Evolutionary conservation across 371 early-diverging fungal genomes (phyloP), one percentile per base, ranked within the genome.

Genomic region (Zopfochytrium polystomum): DNA sequence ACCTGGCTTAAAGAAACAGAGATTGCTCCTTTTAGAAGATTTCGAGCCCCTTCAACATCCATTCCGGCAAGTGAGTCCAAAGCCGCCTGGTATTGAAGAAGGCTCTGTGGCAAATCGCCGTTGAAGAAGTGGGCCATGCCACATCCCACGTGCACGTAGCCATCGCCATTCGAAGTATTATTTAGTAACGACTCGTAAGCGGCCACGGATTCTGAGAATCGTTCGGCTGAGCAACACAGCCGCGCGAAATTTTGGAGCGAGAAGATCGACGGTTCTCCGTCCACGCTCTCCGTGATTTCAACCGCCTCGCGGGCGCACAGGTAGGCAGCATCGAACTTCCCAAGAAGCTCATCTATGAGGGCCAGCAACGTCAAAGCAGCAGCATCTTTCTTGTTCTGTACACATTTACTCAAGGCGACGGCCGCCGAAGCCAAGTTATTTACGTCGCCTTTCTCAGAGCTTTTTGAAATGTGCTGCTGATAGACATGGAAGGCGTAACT

Each of bases 1-100:
- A 92, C 93, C 69, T 93, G 90, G 45, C 87, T 84, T 54, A 96
- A 60, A 38, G 38, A 38, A 11, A 38, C 18, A 38, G 38, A 38
- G 7, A 18, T 38, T 18, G 38, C 38, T 38, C 11, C 38, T 38
- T 18, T 38, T 18, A 38, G 38, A 7, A 18, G 38, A 7, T 38
- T 38, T 7, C 18, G 7, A 18, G 18, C 18, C 11, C 18, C 38
- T 38, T 38, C 38, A 18, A 18, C 11, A 11, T 38, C 18, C 38
- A 38, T 38, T 18, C 38, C 11, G 18, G 38, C 7, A 38, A 38
- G n/a, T n/a, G 18, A 38, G 38, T 38, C 38, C 7, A 38, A 18
- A 38, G 38, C 38, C 11, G 18, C 38, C 18, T 38, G 38, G 18
- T 38, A 38, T 11, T 38, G 7, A 7, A 11, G 11, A 38, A 38